phyloP scores from a whole-genome alignment of 2,329 filamentous ascomycete species.

The Aplosporella prunicola region DNA sequence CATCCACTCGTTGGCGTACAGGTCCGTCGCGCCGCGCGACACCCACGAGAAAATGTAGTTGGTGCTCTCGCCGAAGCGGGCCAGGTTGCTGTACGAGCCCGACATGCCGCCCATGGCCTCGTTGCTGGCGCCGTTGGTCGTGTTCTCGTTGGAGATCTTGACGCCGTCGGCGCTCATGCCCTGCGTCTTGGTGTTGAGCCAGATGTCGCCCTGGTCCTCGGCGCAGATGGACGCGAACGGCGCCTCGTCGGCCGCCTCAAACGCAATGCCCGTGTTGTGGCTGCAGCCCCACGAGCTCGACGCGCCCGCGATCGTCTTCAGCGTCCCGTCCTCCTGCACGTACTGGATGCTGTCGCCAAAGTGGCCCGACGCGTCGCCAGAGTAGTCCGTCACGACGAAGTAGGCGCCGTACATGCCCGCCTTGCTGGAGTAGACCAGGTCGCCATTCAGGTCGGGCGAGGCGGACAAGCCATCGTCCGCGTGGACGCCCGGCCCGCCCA shows the following conservation, averaged over 20 bases:
- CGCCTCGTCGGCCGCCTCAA: constrained; percentile 49
- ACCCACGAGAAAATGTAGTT: constrained; percentile 55
- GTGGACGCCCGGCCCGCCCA: constrained; percentile 49
- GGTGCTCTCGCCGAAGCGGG: constrained; percentile 42
- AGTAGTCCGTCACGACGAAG: constrained; percentile 52
- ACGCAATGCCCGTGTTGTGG: constrained; percentile 56
- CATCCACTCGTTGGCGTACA: constrained; percentile 50
- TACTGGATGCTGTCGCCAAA: constrained; percentile 50
- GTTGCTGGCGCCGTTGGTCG: constrained; percentile 49
- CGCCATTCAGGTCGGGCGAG: constrained; percentile 52
- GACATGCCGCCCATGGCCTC: constrained; percentile 55
- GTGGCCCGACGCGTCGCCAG: constrained; percentile 45
- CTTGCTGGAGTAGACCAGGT: constrained; percentile 50
- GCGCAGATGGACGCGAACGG: constrained; percentile 52
- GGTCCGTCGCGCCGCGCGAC: constrained; percentile 48
- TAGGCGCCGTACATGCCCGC: constrained; percentile 52
- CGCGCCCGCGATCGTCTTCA: constrained; percentile 44
- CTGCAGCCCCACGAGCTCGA: constrained; percentile 52
- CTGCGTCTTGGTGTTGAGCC: constrained; percentile 52
- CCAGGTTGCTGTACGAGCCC: constrained; percentile 51
- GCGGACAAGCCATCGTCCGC: constrained; percentile 32
- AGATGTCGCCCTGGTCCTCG: constrained; percentile 55
- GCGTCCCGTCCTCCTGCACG: constrained; percentile 38
- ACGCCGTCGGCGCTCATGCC: constrained; percentile 45
- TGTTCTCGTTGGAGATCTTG: constrained; percentile 55